Percentiles rank a stretch among this genome's conserved stretches.
Conservation (phyloP, 2,329 filamentous ascomycete genomes). For the Delphinella strobiligena region DNA sequence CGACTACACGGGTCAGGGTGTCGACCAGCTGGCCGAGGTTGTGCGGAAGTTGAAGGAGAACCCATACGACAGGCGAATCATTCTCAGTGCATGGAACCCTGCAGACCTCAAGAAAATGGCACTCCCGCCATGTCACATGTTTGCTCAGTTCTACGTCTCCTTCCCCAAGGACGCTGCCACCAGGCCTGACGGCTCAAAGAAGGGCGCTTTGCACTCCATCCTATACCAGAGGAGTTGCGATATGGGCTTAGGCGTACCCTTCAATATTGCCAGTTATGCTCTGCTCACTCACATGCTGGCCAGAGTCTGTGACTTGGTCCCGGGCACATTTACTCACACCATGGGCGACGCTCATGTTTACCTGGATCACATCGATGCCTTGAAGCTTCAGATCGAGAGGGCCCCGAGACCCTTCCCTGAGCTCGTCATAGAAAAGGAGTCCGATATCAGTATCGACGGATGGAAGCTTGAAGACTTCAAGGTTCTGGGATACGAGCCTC, state of each 20-base stretch:
- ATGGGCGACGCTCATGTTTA: constrained; percentile 99
- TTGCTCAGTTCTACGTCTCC: constrained; percentile 88
- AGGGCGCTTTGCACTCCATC: constrained; percentile 71
- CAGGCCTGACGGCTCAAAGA: constrained; percentile 23
- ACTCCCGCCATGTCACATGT: constrained; percentile 91
- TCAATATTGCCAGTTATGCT: constrained; percentile 94
- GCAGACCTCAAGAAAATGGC: constrained; percentile 79
- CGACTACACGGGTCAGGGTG: constrained; percentile 78
- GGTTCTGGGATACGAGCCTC: constrained; percentile 77
- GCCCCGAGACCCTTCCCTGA: constrained; percentile 73
- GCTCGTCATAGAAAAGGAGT: constrained; percentile 57
- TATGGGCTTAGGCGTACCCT: constrained; percentile 93
- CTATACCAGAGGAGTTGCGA: constrained; percentile 92
- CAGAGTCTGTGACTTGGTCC: constrained; percentile 69
- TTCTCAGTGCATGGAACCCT: constrained; percentile 90
- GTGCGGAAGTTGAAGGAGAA: constrained; percentile 71
- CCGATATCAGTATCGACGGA: constrained; percentile 69
- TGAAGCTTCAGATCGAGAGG: constrained; percentile 66
- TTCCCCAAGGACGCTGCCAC: constrained; percentile 40
- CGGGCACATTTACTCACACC: constrained; percentile 80
- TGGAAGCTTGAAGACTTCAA: constrained; percentile 85
- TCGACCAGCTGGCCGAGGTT: constrained; percentile 88
- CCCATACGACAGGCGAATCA: constrained; percentile 82
- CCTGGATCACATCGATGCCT: constrained; percentile 77
- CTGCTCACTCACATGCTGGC: constrained; percentile 92